Conservation (phyloP, 441 rosid species). For the Brassica hybrid region DNA sequence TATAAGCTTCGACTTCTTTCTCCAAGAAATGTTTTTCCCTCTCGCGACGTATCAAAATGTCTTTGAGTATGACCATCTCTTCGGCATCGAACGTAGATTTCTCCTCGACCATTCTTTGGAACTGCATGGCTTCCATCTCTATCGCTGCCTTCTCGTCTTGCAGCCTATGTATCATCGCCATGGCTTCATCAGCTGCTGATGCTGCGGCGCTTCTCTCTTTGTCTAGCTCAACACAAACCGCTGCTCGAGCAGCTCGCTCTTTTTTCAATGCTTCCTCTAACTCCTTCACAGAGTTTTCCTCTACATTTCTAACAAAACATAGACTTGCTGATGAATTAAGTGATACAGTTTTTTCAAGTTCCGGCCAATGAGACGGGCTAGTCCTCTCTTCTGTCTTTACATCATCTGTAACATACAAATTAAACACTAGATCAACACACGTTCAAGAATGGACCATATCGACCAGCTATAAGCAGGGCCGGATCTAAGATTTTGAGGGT, state of each 20-base stretch:
- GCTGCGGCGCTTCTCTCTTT: constrained; percentile 84
- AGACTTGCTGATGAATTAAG: constrained; percentile 25
- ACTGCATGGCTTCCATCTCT: constrained; percentile 82
- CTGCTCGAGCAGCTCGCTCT: constrained; percentile 52
- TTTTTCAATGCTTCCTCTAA: constrained; percentile 54
- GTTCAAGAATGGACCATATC: constrained; percentile 14
- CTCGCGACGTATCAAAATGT: constrained; percentile 80
- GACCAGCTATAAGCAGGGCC: too few relatives aligned
- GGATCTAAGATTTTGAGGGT: too few relatives aligned
- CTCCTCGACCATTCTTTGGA: constrained; percentile 77
- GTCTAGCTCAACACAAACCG: constrained; percentile 69
- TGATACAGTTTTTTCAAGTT: constrained; percentile 38
- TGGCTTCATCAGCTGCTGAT: constrained; percentile 80
- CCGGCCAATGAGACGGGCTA: constrained; percentile 41
- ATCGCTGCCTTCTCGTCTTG: constrained; percentile 66
- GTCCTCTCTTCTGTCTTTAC: constrained; percentile 39
- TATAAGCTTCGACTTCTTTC: constrained; percentile 77
- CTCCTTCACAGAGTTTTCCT: constrained; percentile 40
- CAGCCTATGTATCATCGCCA: constrained; percentile 77
- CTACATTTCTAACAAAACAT: constrained; percentile 34
- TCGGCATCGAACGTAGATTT: constrained; percentile 71
- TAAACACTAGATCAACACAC: not conserved
- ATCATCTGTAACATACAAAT: constrained; percentile 51
- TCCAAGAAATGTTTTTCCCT: constrained; percentile 82
- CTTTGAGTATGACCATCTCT: constrained; percentile 86